phyloP scores from a whole-genome alignment of 1,284 basidiomycete genomes.

The Microbotryum scabiosae region DNA sequence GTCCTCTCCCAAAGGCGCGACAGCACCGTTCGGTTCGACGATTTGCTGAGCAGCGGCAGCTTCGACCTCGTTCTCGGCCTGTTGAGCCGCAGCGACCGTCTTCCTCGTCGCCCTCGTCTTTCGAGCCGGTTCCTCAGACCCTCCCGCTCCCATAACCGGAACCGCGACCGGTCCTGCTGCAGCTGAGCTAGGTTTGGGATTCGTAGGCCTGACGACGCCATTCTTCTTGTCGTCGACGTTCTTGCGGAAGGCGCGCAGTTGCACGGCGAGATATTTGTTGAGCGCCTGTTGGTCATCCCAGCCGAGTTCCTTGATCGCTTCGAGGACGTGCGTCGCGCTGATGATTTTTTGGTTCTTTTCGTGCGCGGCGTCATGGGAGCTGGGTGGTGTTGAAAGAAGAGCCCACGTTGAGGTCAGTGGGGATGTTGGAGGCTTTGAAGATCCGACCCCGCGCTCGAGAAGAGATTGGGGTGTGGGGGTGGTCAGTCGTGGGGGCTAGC shows the following conservation, averaged over 20 bases:
- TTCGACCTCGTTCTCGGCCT: too few relatives aligned
- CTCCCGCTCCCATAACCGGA: too few relatives aligned
- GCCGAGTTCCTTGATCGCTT: constrained; percentile 27
- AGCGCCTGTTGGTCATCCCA: constrained; percentile 28
- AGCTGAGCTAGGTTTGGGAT: too few relatives aligned
- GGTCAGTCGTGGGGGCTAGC: background rate
- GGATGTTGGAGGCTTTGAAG: too few relatives aligned
- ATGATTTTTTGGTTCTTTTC: constrained; percentile 31
- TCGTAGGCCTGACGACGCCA: background rate
- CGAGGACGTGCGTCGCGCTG: constrained; percentile 28
- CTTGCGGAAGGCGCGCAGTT: constrained; percentile 18
- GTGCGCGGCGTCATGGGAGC: constrained; percentile 26
- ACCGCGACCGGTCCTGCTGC: too few relatives aligned
- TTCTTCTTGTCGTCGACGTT: constrained; percentile 9
- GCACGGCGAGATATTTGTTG: constrained; percentile 15
- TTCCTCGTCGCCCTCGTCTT: too few relatives aligned
- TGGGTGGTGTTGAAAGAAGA: background rate
- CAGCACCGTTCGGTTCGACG: too few relatives aligned
- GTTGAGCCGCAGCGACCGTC: too few relatives aligned
- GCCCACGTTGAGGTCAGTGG: background rate
- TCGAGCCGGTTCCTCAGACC: too few relatives aligned
- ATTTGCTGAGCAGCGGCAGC: too few relatives aligned
- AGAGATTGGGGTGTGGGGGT: background rate
- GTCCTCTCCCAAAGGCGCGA: too few relatives aligned
- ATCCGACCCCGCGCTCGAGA: too few relatives aligned